Evolutionary conservation across 2,329 filamentous ascomycete species (phyloP), one percentile per base, ranked within the genome.

Genomic region (Cercospora beticola): DNA sequence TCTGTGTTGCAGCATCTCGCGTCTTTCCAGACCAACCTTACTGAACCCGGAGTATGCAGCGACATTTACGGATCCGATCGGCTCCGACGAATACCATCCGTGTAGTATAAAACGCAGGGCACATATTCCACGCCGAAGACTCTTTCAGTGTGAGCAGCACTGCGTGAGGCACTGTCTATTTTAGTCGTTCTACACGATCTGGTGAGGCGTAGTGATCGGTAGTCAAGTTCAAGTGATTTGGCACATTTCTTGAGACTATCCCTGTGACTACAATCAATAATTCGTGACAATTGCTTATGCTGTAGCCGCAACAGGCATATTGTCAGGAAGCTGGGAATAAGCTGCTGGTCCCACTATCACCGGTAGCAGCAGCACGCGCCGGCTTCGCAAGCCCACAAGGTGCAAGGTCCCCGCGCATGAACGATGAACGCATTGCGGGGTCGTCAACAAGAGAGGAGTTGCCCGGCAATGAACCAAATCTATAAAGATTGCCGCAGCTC

Each of bases 351-450:
- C 40, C 40, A 62, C n/a, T n/a, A 66, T 66, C 59, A 26, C 46
- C 18, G 46, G 46, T 12, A 21, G 46, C 46, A 40, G 36, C 36
- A 49, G 43, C 43, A 49, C n/a, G 43, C 43, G 43, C 64, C 40
- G 64, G 40, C 59, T 26, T 59, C 63, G 63, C 63, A 28, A 26
- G 26, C 36, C 60, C 18, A 40, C 54, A 65, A 46, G 63, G 63
- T 60, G 12, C 21, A 36, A 21, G 28, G 30, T 62, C 59, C 64
- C 60, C 65, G 40, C 61, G 61, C 61, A 14, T 23, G 36, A 43
- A 43, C 36, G 36, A 64, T 57, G 62, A 64, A 43, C 52, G 52
- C 62, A 64, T 57, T 64, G 62, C 62, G 62, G 62, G 62, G 62
- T 54, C 43, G 30, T 33, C 3, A 49, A 49, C 46, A 14, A 46